Base-by-base conservation (phyloP, 805 yeast genomes). In the Metschnikowia amazonensis region DNA sequence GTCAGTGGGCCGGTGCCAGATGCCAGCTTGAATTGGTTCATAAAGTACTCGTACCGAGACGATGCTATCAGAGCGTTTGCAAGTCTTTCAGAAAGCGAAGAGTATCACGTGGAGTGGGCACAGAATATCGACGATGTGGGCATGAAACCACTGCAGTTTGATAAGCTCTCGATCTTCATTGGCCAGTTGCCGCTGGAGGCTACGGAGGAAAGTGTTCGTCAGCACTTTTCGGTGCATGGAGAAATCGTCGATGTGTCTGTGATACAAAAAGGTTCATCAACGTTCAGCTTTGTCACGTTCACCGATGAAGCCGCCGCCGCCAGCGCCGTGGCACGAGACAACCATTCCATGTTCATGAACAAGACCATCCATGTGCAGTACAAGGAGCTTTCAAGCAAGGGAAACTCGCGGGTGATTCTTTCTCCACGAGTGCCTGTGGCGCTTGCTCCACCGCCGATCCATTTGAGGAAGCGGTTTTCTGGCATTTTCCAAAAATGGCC, bases 31-130 rank as follows among this genome's bases (percentile, higher is more conserved):
- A 67, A 64, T 41, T 89, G 95, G 95, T 87, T 82, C 59, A 77
- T 82, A 51, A 84, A 85, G 58, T 88, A 81, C 67, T 85, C 81
- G 1, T 87, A 77, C 61, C 77, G 96, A 37, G 95, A 86, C 60
- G 96, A 89, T 63, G 96, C 96, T 10, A 86, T 87, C 36, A 75
- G 86, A 57, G 95, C 95, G 0, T 88, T 79, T 69, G 89, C 94
- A 2, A 77, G 75, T 55, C 69, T 84, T 49, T 76, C 84, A 52
- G 72, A 75, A 11, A 76, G 75, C 37, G 66, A 72, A 6, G 64
- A 66, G n/a, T 80, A 81, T 75, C 67, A 67, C 36, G 85, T 84
- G 35, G 89, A 85, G 57, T 88, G 96, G 96, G 89, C 94, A 0
- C 90, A 87, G 65, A 88, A 88, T 58, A 74, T 88, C 36, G 89